Percentiles rank a stretch among this genome's conserved stretches.
phyloP scores from a whole-genome alignment of 352 stramenopile genomes.

The Phytophthora cactorum region DNA sequence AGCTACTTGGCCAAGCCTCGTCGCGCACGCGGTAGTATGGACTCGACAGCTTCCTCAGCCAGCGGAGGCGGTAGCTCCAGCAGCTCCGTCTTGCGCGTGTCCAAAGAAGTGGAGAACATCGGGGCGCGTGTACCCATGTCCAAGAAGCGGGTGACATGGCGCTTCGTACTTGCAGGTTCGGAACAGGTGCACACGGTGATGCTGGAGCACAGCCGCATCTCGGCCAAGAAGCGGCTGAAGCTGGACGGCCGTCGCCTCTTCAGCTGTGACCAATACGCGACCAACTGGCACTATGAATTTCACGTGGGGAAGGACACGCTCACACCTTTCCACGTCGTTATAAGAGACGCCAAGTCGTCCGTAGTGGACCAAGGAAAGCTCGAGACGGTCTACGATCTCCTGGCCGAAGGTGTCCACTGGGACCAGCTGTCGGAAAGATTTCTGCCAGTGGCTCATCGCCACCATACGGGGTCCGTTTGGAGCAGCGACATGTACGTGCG shows the following conservation, averaged over 20 bases:
- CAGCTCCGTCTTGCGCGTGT: constrained; percentile 64
- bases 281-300: constrained; percentile 86
- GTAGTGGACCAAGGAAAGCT: constrained; percentile 75
- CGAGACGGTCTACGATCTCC: constrained; percentile 75
- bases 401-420: constrained; percentile 68
- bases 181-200: constrained; percentile 86
- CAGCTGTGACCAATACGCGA: constrained; percentile 72
- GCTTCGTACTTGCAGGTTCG: constrained; percentile 77
- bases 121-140: constrained; percentile 78
- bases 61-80: constrained; percentile 26
- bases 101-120: constrained; percentile 84
- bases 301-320: constrained; percentile 45
- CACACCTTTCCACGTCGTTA: constrained; percentile 63
- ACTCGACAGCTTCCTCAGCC: constrained; percentile 33
- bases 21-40: constrained; percentile 40
- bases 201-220: constrained; percentile 85
- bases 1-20: constrained; percentile 30
- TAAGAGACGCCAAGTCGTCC: constrained; percentile 76
- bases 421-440: constrained; percentile 68
- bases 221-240: constrained; percentile 83
- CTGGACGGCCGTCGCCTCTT: constrained; percentile 80
- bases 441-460: constrained; percentile 38
- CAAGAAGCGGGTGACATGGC: constrained; percentile 89
- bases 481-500: constrained; percentile 83
- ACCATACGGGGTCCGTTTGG: constrained; percentile 61